Base-by-base conservation (phyloP, 2,329 filamentous ascomycete species). In the Phaeosphaeriaceae sp. region DNA sequence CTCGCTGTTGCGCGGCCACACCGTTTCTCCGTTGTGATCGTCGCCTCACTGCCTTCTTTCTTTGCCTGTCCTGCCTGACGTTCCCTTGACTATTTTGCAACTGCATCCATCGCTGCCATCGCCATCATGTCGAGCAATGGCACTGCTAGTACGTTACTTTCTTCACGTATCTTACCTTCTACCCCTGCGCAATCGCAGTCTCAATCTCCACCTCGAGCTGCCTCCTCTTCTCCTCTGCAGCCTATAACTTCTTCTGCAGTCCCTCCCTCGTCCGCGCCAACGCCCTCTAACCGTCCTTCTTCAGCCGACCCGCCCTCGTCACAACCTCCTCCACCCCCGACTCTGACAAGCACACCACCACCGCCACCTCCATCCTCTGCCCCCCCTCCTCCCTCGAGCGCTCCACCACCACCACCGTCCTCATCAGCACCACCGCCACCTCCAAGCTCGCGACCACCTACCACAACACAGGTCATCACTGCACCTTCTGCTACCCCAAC, bases 331-430 rank as follows among this genome's bases (percentile, higher is more conserved):
- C 39, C 56, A 15, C 49, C 54, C 5, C 26, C 55, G 12, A 44
- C 53, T 37, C 51, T 56, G 23, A 56, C 52, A 9, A 61, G 50
- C 15, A 29, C 50, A 5, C 47, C 54, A 20, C 50, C 62, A 9
- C 52, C 47, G 11, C 42, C 34, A 12, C 34, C 42, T 8, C 44
- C 53, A 88, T 87, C 68, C 87, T 51, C 58, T 13, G 37, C 54
- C 12, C 30, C 60, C 16, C 36, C 61, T 6, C 18, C 56, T 13
- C 40, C 56, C 3, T 34, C 57, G 9, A 47, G 53, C 15, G 30
- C 50, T 4, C 47, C 55, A 15, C 53, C 61, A 6, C 41, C 59
- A 1, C 44, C 60, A 2, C 48, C 45, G 6, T 53, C 48, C 16
- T 53, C 60, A 6, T 52, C 60, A 20, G 46, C 54, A 6, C 40